Evolutionary conservation across 805 yeast species (phyloP), one percentile per base, ranked within the genome.

Genomic region (Huiozyma naganishii): DNA sequence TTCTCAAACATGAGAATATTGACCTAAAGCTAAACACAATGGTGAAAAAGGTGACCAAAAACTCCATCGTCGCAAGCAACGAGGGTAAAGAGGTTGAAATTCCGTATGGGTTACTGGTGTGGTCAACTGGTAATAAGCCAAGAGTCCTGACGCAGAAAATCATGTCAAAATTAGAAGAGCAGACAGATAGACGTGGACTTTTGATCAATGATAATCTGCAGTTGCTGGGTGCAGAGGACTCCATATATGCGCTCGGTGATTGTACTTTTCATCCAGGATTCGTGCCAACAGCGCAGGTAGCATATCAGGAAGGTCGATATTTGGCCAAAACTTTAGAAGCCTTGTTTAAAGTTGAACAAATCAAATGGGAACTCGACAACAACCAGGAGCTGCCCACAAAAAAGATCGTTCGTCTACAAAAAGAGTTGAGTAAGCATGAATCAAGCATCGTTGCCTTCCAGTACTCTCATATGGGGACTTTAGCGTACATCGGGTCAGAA

Each of bases 211-310:
- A 86, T 46, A 80, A 75, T 63, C 69, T 88, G 50, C 80, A 81
- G 60, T 79, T 90, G 29, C 78, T 85, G 58, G 97, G 97, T 58
- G 74, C 86, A 36, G 72, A 73, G 55, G 84, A 82, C 51, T 66
- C 69, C 27, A 78, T 90, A 54, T 90, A 73, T 66, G 97, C 95
- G 39, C 69, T 89, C 45, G 97, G 97, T 61, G 97, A 89, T 70
- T 89, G 97, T 71, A 85, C 97, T 30, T 79, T 83, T 64, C 73
- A 77, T 48, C 83, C 90, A 49, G 85, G 85, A 61, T 79, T 78
- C 53, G 92, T 95, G 34, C 97, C 97, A 53, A 89, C 97, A 48
- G 97, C 97, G 29, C 97, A 89, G 73, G 97, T 88, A 44, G 97
- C 97, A 35, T 79, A 87, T 68, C 97, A 89, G 71, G 86, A 89